Conservation (phyloP, 768 basidiomycete genomes). For the Kwoniella shandongensis region DNA sequence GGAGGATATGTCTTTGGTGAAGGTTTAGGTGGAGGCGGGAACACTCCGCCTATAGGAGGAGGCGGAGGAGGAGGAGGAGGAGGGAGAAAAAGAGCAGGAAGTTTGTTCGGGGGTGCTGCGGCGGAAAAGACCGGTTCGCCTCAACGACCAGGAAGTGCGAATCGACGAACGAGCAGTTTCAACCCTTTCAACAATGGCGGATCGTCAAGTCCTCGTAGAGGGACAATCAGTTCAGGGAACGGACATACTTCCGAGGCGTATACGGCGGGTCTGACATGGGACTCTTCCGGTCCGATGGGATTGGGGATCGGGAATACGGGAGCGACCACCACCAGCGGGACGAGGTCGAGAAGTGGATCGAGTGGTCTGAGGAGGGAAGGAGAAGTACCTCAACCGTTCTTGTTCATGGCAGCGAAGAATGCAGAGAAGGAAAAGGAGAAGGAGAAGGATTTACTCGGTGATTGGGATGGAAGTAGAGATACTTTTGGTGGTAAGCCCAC, state of each 20-base stretch:
- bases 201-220: conserved; percentile 7
- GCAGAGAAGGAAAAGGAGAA: conserved; percentile 1
- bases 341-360: conserved; percentile 18
- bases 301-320: neutral
- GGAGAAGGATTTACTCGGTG: conserved; percentile 17
- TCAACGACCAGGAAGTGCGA: conserved; percentile 14
- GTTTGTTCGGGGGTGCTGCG: conserved; percentile 20
- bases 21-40: conserved; percentile 35
- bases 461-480: conserved; percentile 8
- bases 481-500: neutral
- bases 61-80: too few species aligned
- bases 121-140: conserved; percentile 5
- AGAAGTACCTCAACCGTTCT: conserved; percentile 20
- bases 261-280: conserved; percentile 42
- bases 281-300: conserved; percentile 34
- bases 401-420: conserved; percentile 11
- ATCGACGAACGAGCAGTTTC: conserved; percentile 26
- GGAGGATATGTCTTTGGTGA: conserved; percentile 49
- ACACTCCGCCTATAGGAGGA: conserved; percentile 15
- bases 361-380: conserved; percentile 13
- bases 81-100: conserved; percentile 31
- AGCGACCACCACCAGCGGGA: neutral
- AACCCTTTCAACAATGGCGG: conserved; percentile 31
- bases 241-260: conserved; percentile 32
- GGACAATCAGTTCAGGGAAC: neutral